Evolutionary conservation across 2,329 filamentous ascomycete genomes (phyloP), one percentile per base, ranked within the genome.

Genomic region (Fusarium sp.): DNA sequence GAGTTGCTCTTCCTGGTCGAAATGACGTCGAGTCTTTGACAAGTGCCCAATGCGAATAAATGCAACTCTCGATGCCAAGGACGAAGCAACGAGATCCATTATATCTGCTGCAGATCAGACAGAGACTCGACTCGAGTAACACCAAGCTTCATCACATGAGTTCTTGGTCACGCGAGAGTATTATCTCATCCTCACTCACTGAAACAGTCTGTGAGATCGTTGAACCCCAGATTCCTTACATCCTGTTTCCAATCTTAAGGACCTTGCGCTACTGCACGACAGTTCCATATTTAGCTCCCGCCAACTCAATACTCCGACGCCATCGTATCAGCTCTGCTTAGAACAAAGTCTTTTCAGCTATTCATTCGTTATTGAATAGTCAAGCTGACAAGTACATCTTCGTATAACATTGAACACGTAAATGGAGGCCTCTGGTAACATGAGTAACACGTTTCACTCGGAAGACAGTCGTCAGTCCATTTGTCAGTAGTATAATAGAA

Each of bases 261-360:
- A 51, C 58, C 63, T 58, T 60, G 54, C 67, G 49, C 67, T 70
- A 70, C 67, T 70, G 67, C 67, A 71, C 44, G 58, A 65, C 64
- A 71, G 63, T 71, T 70, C 67, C 67, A 69, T 65, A 71, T 61
- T 70, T 70, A 70, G 67, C 53, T 57, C 58, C 54, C 67, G 67
- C 67, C 62, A 56, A 49, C 57, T 59, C 40, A 60, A 64, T 67
- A 25, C 29, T 68, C 67, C 46, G 67, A 56, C 30, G 48, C 48
- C 49, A 49, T 70, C 40, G 40, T 55, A 58, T 63, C 58, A 57
- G 40, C 42, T 27, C 29, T 48, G 41, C 12, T 48, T 44, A 42
- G 25, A 48, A 44, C 27, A n/a, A 37, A 25, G 16, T 34, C 44
- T 45, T 51, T 58, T 18, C 40, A 30, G 14, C 13, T 41, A 22